Conservation (phyloP, 441 rosid species). For the Pelargonium citronellum region DNA sequence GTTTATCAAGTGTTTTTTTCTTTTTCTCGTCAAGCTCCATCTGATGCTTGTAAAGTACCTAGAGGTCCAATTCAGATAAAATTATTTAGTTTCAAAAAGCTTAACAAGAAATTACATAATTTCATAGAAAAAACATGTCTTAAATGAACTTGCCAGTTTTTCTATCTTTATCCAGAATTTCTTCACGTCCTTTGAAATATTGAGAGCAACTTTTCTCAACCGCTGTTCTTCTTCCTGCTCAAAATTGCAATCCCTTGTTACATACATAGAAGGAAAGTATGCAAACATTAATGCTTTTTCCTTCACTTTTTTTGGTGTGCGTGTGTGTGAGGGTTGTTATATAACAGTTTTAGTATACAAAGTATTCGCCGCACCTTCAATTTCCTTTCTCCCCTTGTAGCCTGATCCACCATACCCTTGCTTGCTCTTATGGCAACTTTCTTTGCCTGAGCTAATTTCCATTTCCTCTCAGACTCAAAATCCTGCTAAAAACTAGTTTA, state of each 20-base stretch:
- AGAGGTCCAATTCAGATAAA: constrained; percentile 15
- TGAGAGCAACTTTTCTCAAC: constrained; percentile 78
- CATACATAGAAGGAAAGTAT: background rate
- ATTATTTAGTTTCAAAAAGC: constrained; percentile 11
- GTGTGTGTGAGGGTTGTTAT: too few species aligned
- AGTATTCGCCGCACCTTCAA: constrained; percentile 57
- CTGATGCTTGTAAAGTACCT: constrained; percentile 99
- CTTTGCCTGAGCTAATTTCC: constrained; percentile 96
- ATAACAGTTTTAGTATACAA: constrained; percentile 6
- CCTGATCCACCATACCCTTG: constrained; percentile 93
- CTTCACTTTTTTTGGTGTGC: background rate
- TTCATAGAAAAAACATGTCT: constrained; percentile 18
- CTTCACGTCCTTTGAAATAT: constrained; percentile 91
- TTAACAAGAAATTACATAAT: constrained; percentile 12
- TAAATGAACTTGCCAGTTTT: constrained; percentile 67
- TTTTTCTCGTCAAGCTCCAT: constrained; percentile 88
- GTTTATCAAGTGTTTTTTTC: constrained; percentile 96
- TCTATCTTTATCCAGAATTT: constrained; percentile 97
- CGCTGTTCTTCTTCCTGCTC: constrained; percentile 92
- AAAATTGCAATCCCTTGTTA: constrained; percentile 19
- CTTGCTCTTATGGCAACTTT: constrained; percentile 93
- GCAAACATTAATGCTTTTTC: background rate
- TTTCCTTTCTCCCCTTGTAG: constrained; percentile 90
- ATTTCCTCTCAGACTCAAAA: constrained; percentile 96
- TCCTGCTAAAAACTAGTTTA: constrained; percentile 49